Percentiles rank a stretch among this genome's conserved stretches.
These are phyloP conservation scores for Mycotypha africana DNA, from an alignment of 371 early-diverging fungal genomes.

Conservation along the genomic window DNA sequence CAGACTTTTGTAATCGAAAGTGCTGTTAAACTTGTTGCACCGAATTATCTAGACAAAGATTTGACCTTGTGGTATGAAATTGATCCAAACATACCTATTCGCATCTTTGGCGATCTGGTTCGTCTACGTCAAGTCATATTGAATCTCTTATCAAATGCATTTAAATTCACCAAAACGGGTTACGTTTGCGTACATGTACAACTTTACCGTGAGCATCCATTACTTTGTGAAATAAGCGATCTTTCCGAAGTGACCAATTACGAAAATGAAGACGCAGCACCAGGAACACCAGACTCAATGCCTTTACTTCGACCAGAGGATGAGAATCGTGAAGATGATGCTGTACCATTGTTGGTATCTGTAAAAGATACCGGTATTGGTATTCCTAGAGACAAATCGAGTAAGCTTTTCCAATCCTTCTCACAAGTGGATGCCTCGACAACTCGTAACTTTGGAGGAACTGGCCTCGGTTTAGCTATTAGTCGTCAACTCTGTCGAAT, in stretches of 20 bases:
- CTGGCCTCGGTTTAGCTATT: constrained; percentile 42
- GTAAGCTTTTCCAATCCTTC: constrained; percentile 54
- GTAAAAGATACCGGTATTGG: constrained; percentile 65
- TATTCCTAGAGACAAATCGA: constrained; percentile 44
- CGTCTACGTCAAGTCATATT: constrained; percentile 35
- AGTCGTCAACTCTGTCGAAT: constrained; percentile 40
- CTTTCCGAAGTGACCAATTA: too few relatives aligned
- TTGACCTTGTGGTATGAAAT: constrained; percentile 44
- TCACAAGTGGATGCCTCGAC: constrained; percentile 55
- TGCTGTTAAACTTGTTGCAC: constrained; percentile 12
- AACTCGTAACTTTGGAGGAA: constrained; percentile 49
- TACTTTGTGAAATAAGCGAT: too few relatives aligned
- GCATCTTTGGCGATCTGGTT: constrained; percentile 29
- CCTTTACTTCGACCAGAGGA: background rate
- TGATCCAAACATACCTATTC: constrained; percentile 37
- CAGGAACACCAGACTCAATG: background rate
- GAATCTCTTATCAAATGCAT: constrained; percentile 12
- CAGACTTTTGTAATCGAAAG: constrained; percentile 17
- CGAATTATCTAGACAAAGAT: constrained; percentile 24
- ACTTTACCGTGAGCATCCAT: background rate
- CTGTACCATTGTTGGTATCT: constrained; percentile 16
- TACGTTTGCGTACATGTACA: background rate
- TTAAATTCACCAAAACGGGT: background rate
- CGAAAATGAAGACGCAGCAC: background rate
- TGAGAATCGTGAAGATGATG: background rate